Percentiles rank a stretch among this genome's conserved stretches.
Evolutionary conservation across 2,329 filamentous ascomycete genomes (phyloP).

Genomic region (Cyphellophora attinorum): DNA sequence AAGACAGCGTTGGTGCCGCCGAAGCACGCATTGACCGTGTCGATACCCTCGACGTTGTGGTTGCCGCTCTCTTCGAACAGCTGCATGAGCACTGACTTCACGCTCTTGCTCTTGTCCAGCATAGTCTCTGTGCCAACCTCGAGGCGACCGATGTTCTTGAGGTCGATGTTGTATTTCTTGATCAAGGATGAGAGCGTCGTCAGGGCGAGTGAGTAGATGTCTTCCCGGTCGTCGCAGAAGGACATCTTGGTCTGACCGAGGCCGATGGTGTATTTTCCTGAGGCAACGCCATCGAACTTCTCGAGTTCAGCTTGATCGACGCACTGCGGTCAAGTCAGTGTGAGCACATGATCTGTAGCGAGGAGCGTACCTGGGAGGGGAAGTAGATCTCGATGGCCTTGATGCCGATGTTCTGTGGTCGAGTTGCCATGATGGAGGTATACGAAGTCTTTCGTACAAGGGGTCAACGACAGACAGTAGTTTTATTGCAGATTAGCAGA

Average conservation of each 20-base stretch:
- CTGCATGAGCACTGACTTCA: constrained; percentile 83
- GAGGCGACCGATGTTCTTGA: constrained; percentile 66
- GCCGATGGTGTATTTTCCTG: constrained; percentile 84
- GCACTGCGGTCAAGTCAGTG: constrained; percentile 46
- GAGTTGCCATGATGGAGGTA: constrained; percentile 52
- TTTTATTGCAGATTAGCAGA: too few species aligned
- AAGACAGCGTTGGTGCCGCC: constrained; percentile 77
- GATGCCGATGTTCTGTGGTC: constrained; percentile 81
- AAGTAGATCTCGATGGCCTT: constrained; percentile 90
- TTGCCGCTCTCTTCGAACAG: constrained; percentile 63
- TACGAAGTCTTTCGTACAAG: too few species aligned
- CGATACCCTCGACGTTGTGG: constrained; percentile 73
- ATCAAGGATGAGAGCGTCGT: constrained; percentile 70
- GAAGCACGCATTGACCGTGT: constrained; percentile 74
- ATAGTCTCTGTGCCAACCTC: constrained; percentile 82
- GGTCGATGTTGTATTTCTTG: constrained; percentile 74
- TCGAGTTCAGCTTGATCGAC: constrained; percentile 76
- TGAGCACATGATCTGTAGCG: neutral
- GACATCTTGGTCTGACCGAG: constrained; percentile 86
- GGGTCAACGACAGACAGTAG: too few species aligned
- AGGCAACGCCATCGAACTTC: constrained; percentile 73
- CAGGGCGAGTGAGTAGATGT: constrained; percentile 79
- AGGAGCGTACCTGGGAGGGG: constrained; percentile 64
- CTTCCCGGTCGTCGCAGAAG: constrained; percentile 84
- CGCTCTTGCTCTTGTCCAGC: constrained; percentile 82